phyloP scores from a whole-genome alignment of 768 basidiomycete species.

The Lentinula raphanica region DNA sequence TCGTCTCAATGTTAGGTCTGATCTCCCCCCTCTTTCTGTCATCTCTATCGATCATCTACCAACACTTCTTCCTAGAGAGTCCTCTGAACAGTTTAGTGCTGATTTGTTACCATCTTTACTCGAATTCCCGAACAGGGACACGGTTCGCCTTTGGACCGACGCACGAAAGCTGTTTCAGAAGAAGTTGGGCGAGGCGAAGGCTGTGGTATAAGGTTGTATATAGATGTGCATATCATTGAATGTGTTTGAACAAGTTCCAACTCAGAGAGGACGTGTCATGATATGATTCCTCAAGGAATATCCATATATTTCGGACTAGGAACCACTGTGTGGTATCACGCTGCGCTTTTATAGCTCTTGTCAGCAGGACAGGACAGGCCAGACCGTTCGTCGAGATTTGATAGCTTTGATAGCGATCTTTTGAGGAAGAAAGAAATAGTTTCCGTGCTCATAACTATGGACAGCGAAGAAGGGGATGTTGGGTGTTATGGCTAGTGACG shows the following conservation, averaged over 20 bases:
- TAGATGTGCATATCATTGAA: no score
- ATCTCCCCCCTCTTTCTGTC: constrained; percentile 69
- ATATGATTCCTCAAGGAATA: no score
- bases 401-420: neutral
- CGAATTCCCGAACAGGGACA: constrained; percentile 49
- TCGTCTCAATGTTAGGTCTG: constrained; percentile 33
- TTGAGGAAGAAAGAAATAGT: neutral
- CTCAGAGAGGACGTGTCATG: no score
- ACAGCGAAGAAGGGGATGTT: no score
- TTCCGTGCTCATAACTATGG: neutral
- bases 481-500: neutral
- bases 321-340: neutral
- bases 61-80: constrained; percentile 90
- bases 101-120: constrained; percentile 84
- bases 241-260: no score
- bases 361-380: neutral
- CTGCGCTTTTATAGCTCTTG: neutral
- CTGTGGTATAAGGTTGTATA: neutral
- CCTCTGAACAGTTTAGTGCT: constrained; percentile 91
- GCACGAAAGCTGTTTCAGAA: constrained; percentile 62
- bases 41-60: constrained; percentile 97
- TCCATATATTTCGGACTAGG: neutral
- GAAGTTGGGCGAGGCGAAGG: constrained; percentile 42
- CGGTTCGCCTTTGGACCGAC: constrained; percentile 62
- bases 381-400: neutral